Base-by-base conservation (phyloP, 805 yeast genomes). In the Limtongia smithiae region DNA sequence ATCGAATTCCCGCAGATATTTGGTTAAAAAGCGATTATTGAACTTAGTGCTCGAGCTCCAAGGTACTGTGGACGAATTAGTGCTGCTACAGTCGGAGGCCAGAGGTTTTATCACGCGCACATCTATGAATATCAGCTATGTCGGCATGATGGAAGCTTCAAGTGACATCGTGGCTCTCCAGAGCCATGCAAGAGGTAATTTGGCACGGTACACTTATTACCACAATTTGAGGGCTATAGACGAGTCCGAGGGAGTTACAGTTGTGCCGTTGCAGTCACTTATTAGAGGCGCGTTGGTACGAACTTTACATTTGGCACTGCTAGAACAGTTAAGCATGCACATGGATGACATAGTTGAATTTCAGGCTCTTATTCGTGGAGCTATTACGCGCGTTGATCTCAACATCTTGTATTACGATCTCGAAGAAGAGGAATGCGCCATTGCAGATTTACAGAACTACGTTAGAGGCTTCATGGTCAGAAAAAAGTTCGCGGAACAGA, bases 11-110 rank as follows among this genome's bases (percentile, higher is more conserved):
- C 31, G 62, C 28, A 55, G 54, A n/a, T 24, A 27, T 11, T 30
- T 46, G 4, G 35, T 44, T 9, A 50, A 60, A 28, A 21, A 27
- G 9, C 36, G 39, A 7, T 25, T 47, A 6, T 8, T 28, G 14
- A 9, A 9, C 6, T 18, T 40, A 4, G 39, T 48, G 8, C 32
- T 24, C 5, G 24, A 25, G 5, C 36, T 59, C 28, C 42, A 37
- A 22, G 44, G 41, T 8, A 32, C 51, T 5, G 28, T 49, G 62
- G 57, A 4, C 28, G 50, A 28, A 1, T 58, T 82, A 2, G 62
- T 68, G 4, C 62, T 54, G 5, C 50, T 86, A 1, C 96, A 89
- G 62, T 69, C 87, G 1, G 56, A 69, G 0, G 52, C 76, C 1
- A 73, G 85, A 54, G 90, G 84, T 6, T 61, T 53, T 0, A 17